Evolutionary conservation across 2,329 filamentous ascomycete genomes (phyloP), one percentile per base, ranked within the genome.

Genomic region (Cytospora mali): DNA sequence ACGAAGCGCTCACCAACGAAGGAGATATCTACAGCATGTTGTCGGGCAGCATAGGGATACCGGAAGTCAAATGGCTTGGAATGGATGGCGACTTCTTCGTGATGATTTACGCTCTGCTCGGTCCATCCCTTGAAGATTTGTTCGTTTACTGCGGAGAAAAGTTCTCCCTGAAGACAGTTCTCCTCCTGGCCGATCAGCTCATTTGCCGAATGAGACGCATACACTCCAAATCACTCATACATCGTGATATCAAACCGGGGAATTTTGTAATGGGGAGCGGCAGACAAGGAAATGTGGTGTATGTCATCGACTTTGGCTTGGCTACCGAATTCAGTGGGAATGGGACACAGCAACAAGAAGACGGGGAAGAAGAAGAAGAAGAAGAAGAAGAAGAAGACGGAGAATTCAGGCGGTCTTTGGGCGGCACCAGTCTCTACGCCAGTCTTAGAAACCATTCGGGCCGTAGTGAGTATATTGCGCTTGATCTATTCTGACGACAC

Each of bases 91-190:
- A 98, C 81, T 98, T 98, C 87, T 98, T 98, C 79, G 95, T 94
- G 77, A 98, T 99, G 93, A 95, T 98, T 59, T 88, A 98, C 68
- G 95, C 98, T 74, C 88, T 98, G 27, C 90, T 98, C 62, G 95
- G 95, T 50, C 95, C 95, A 68, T 94, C 90, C 73, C 81, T 99
- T 77, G 94, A 98, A 80, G 95, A 99, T 76, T 86, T 98, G 39
- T 98, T 99, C 91, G 98, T 98, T 86, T 98, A 97, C 79, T 99
- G 95, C 87, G 97, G 97, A 88, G 91, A 94, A 78, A 97, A 97
- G 77, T 98, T 98, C 83, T 97, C 94, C 11, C 81, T 98, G 69
- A 99, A 99, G 89, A 99, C 95, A 1, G 94, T 98, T 27, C 85
- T 99, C 46, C 87, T 99, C 27, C 86, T 99, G 52, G 95, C 94